Evolutionary conservation across 768 basidiomycete species (phyloP), one percentile per base, ranked within the genome.

Genomic region (Atractiella rhizophila): DNA sequence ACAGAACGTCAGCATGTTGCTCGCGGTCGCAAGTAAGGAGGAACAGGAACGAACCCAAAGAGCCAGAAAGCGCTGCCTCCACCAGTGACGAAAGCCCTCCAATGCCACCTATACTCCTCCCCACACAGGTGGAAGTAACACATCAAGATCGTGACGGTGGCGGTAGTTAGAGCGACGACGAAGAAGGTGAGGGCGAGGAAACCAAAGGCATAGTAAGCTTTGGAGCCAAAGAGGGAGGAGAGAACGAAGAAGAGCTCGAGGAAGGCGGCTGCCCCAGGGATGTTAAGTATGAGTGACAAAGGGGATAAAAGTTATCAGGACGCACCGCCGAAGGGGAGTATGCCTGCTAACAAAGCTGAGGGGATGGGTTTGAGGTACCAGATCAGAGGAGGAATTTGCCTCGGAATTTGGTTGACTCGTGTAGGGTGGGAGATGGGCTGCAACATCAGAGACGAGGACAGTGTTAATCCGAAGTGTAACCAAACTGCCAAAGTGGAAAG

Each of bases 71-170:
- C 76, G 46, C 76, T 80, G 19, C 85, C 82, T 8, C 83, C 88
- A 27, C 88, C 88, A 24, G 73, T 76, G 46, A 86, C 52, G 66
- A 96, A 91, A 4, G 81, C 69, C 33, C 82, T 71, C 88, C 88
- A 96, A 44, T 96, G 86, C 86, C 86, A 96, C 76, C 80, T 65
- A 57, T 91, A 94, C 52, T 96, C 85, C 58, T 94, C 88, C 5
- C 82, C 77, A 47, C 86, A 94, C 13, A 96, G 67, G 38, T 71
- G 65, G 60, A 94, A 91, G 60, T 96, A 63, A 20, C 48, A 48
- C 42, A 60, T 56, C 13, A 63, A 27, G 12, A 53, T 40, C 1
- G 46, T 44, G 9, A 39, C 35, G 10, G 46, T 38, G 4, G 48
- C 50, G 0, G 86, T 88, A 4, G 83, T 86, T 0, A 82, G 76